Percentiles rank a stretch among this genome's conserved stretches.
Conservation (phyloP, 2,329 filamentous ascomycete species). For the Cercospora janseana region DNA sequence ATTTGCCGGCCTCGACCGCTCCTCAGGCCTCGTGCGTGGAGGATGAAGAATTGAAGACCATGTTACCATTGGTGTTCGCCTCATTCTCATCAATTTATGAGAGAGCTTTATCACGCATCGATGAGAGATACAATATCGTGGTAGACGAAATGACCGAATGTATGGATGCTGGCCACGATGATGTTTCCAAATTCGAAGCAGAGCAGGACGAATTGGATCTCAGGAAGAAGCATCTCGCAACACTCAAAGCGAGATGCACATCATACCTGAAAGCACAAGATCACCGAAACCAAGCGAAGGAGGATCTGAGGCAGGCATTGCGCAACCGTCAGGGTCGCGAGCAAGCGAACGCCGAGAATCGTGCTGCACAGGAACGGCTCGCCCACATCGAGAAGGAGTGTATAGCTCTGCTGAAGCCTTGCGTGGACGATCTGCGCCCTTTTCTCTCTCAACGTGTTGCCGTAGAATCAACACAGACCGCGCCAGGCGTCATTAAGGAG, state of each 20-base stretch:
- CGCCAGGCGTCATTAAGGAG: neutral
- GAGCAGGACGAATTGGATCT: slow-evolving; percentile 26
- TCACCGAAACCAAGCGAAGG: slow-evolving; percentile 27
- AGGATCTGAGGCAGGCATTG: slow-evolving; percentile 28
- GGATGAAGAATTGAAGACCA: slow-evolving; percentile 7
- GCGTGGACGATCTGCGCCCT: slow-evolving; percentile 27
- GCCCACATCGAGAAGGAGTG: slow-evolving; percentile 30
- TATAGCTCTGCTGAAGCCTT: slow-evolving; percentile 25
- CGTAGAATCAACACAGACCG: slow-evolving; percentile 34
- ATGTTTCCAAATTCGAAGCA: slow-evolving; percentile 19
- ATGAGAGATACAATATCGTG: slow-evolving; percentile 24
- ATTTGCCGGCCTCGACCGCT: slow-evolving; percentile 17
- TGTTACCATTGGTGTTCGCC: slow-evolving; percentile 27
- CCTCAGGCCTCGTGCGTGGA: slow-evolving; percentile 20
- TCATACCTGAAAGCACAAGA: slow-evolving; percentile 24
- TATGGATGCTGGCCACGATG: slow-evolving; percentile 26
- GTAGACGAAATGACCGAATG: slow-evolving; percentile 25
- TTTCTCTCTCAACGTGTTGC: slow-evolving; percentile 26
- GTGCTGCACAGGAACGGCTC: slow-evolving; percentile 28
- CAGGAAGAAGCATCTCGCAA: slow-evolving; percentile 20
- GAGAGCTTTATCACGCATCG: slow-evolving; percentile 17
- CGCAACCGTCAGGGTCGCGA: slow-evolving; percentile 21
- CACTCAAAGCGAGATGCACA: slow-evolving; percentile 23
- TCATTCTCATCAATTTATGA: slow-evolving; percentile 24
- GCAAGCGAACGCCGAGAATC: slow-evolving; percentile 30